phyloP scores from a whole-genome alignment of 306 rosid species.

The Castanea crenata region DNA sequence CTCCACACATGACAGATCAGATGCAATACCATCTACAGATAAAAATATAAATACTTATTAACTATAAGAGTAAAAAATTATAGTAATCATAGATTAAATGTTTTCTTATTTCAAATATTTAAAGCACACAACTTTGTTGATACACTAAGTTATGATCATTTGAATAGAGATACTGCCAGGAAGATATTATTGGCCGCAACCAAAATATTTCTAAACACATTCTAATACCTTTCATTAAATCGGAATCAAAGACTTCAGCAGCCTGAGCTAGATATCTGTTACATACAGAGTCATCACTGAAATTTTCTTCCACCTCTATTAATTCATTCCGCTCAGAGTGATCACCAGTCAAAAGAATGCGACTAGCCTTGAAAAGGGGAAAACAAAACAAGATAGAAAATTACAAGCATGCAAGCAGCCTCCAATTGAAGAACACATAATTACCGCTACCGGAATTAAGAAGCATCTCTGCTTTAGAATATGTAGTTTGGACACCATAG shows the following conservation, averaged over 20 bases:
- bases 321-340: constrained; percentile 63
- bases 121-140: not conserved
- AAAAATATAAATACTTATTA: constrained; percentile 20
- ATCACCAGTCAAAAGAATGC: constrained; percentile 62
- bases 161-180: constrained; percentile 8
- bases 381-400: constrained; percentile 24
- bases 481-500: not conserved
- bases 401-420: constrained; percentile 14
- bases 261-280: constrained; percentile 64
- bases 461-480: not conserved
- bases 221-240: constrained; percentile 53
- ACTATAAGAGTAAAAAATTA: constrained; percentile 11
- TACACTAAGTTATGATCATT: not conserved
- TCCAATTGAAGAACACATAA: constrained; percentile 18
- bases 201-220: constrained; percentile 15
- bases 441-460: constrained; percentile 3
- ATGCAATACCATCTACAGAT: constrained; percentile 40
- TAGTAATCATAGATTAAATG: constrained; percentile 2
- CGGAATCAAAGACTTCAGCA: constrained; percentile 47
- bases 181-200: constrained; percentile 4
- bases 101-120: not conserved
- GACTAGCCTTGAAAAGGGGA: constrained; percentile 58
- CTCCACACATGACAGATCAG: constrained; percentile 53
- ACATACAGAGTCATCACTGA: constrained; percentile 49
- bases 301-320: constrained; percentile 64